phyloP scores from a whole-genome alignment of 495 filamentous ascomycete genomes.

The Talaromyces proteolyticus region DNA sequence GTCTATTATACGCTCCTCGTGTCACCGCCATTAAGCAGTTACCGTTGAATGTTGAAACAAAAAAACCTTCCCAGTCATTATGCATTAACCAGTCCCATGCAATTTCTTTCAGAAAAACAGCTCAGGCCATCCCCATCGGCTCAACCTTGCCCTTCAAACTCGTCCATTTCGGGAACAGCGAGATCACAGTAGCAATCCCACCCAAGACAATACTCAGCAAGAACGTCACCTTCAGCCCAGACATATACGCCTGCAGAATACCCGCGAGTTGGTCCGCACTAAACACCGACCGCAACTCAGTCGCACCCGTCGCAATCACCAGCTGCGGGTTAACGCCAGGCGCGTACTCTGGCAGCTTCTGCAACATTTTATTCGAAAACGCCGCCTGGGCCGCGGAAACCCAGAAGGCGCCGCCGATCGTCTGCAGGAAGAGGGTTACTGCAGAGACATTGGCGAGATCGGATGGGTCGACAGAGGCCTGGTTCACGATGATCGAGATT shows the following conservation, averaged over 20 bases:
- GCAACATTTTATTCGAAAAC: constrained; percentile 37
- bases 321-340: constrained; percentile 32
- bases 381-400: constrained; percentile 39
- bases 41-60: too few relatives aligned
- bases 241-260: constrained; percentile 53
- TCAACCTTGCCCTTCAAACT: constrained; percentile 6
- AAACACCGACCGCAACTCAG: constrained; percentile 42
- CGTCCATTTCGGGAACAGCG: constrained; percentile 2
- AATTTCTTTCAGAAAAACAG: too few relatives aligned
- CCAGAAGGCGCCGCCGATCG: constrained; percentile 43
- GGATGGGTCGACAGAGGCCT: constrained; percentile 14
- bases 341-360: constrained; percentile 21
- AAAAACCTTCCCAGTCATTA: too few relatives aligned
- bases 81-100: too few relatives aligned
- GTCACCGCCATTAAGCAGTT: too few relatives aligned
- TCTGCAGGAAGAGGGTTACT: constrained; percentile 17
- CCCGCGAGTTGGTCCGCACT: constrained; percentile 30
- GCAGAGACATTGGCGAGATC: constrained; percentile 18
- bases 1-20: too few relatives aligned
- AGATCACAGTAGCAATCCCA: constrained; percentile 8
- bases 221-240: constrained; percentile 42
- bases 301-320: constrained; percentile 45
- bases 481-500: constrained; percentile 24
- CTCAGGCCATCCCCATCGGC: constrained; percentile 2
- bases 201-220: constrained; percentile 11